These are phyloP conservation scores for Auriscalpium microsporum DNA, from an alignment of 768 basidiomycete species.

Conservation along the genomic window DNA sequence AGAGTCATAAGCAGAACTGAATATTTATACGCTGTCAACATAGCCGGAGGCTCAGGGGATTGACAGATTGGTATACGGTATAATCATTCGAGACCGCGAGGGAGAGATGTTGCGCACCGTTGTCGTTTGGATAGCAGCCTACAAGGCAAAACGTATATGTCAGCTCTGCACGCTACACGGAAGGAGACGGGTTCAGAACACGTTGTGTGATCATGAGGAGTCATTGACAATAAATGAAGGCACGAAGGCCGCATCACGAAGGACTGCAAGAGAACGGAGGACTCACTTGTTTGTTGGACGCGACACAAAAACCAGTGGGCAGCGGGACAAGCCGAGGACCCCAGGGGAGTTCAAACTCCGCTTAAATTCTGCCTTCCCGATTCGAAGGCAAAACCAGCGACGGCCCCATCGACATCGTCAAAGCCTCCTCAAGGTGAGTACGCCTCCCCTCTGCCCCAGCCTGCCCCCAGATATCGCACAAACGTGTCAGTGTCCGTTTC, in stretches of 20 bases:
- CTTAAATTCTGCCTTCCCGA: slow-evolving; percentile 2
- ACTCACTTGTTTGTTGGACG: slow-evolving; percentile 14
- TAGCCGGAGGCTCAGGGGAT: slow-evolving; percentile 36
- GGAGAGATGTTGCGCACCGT: neutral
- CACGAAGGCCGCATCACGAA: slow-evolving; percentile 40
- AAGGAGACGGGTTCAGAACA: slow-evolving; percentile 33
- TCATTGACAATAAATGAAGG: slow-evolving; percentile 65
- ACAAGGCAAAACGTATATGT: no score
- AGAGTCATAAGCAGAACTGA: slow-evolving; percentile 18
- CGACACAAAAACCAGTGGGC: neutral
- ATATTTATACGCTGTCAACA: slow-evolving; percentile 21
- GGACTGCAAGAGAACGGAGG: neutral
- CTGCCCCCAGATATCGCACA: neutral
- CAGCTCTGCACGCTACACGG: neutral
- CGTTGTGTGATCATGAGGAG: slow-evolving; percentile 40
- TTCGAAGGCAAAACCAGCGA: slow-evolving; percentile 5
- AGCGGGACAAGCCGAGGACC: neutral
- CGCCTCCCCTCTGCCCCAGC: slow-evolving; percentile 16
- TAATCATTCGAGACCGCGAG: slow-evolving; percentile 25
- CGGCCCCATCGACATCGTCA: slow-evolving; percentile 13
- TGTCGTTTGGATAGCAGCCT: no score
- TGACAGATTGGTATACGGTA: slow-evolving; percentile 39
- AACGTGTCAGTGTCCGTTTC: neutral
- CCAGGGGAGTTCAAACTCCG: slow-evolving; percentile 6
- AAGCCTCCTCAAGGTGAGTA: slow-evolving; percentile 63